Evolutionary conservation across 257 asterid species (phyloP).

Genomic region (Agastache rugosa): DNA sequence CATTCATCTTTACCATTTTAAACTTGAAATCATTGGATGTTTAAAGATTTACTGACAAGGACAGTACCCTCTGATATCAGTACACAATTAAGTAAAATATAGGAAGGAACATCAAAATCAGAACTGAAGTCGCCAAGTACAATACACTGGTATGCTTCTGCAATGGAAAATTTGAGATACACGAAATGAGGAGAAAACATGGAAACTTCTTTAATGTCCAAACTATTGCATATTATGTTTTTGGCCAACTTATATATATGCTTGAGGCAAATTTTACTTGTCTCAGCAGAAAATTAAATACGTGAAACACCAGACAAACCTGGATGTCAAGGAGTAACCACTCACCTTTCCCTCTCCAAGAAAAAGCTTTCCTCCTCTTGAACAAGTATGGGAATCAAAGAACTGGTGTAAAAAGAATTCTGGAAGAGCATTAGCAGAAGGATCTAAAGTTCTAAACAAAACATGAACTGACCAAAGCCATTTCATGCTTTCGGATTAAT

Average conservation of each 20-base stretch:
- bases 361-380: constrained; percentile 68
- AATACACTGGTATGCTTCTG: constrained; percentile 79
- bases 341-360: constrained; percentile 86
- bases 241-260: background rate
- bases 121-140: constrained; percentile 68
- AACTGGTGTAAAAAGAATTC: constrained; percentile 86
- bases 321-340: constrained; percentile 12
- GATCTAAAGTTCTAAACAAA: constrained; percentile 30
- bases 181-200: constrained; percentile 16
- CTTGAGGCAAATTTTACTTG: background rate
- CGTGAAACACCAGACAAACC: background rate
- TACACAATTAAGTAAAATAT: constrained; percentile 70
- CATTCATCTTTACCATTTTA: background rate
- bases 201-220: constrained; percentile 11
- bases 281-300: background rate
- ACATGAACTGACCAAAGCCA: constrained; percentile 12
- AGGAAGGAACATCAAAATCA: constrained; percentile 85
- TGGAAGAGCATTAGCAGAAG: constrained; percentile 46
- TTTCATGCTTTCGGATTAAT: constrained; percentile 19
- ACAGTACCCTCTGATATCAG: constrained; percentile 73
- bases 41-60: constrained; percentile 31
- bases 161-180: constrained; percentile 28
- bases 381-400: constrained; percentile 89
- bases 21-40: background rate
- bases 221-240: background rate